These are phyloP conservation scores for Pseudogymnoascus sp. DNA, from an alignment of 2,329 filamentous ascomycete genomes.

Conservation along the genomic window DNA sequence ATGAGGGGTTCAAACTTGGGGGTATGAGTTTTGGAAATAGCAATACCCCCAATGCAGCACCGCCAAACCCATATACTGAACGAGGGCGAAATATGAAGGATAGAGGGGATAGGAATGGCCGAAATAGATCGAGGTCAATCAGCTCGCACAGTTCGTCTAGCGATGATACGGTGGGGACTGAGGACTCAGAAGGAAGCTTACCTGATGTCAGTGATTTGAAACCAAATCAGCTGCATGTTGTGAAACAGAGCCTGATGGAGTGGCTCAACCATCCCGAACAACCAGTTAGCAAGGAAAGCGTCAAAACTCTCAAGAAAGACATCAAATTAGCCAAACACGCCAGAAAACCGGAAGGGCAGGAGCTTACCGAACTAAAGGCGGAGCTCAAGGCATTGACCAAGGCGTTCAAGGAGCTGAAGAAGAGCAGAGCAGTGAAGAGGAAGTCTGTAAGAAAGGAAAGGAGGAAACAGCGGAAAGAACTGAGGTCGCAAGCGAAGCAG, in stretches of 20 bases:
- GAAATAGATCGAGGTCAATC: constrained; percentile 18
- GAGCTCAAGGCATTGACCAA: constrained; percentile 39
- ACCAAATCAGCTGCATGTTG: constrained; percentile 40
- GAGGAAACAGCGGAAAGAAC: constrained; percentile 8
- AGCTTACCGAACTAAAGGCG: constrained; percentile 32
- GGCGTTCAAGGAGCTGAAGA: constrained; percentile 37
- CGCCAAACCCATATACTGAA: not conserved
- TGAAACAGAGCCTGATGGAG: constrained; percentile 35
- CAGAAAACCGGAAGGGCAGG: constrained; percentile 15
- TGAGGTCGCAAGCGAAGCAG: constrained; percentile 9
- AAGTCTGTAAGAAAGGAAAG: constrained; percentile 19
- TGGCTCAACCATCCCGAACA: constrained; percentile 45
- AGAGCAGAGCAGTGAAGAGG: constrained; percentile 27
- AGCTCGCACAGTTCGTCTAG: constrained; percentile 20
- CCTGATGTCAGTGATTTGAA: constrained; percentile 42
- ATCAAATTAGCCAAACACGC: constrained; percentile 34
- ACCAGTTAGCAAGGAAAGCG: constrained; percentile 37
- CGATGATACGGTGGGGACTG: not conserved
- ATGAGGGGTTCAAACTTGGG: constrained; percentile 31
- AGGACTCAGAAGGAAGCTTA: not conserved
- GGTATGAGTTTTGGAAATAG: constrained; percentile 5
- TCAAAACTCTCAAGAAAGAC: constrained; percentile 35
- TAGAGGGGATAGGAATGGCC: not conserved
- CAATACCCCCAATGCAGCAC: not conserved
- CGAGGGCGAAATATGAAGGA: not conserved